Evolutionary conservation across 2,329 filamentous ascomycete genomes (phyloP).

Genomic region (Apiospora hydei): DNA sequence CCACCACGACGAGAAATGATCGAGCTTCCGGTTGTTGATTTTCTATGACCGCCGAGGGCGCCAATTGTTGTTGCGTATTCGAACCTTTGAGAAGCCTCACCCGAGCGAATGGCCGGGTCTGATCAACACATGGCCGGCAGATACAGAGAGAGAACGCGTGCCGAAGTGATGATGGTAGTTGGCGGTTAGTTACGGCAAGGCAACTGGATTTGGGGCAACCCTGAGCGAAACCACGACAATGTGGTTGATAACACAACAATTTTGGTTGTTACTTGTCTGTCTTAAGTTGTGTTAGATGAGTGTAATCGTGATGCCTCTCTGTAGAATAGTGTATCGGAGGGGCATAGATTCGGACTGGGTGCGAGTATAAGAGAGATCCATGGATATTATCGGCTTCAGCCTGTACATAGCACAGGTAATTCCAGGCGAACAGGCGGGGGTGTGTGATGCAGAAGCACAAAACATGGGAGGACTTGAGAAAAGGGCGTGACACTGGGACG

Average conservation of each 20-base stretch:
- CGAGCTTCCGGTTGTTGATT: constrained; percentile 3
- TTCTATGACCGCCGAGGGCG: not conserved
- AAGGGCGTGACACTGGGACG: not conserved
- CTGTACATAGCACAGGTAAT: not conserved
- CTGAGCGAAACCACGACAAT: not conserved
- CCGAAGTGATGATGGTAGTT: constrained; percentile 5
- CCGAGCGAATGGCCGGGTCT: constrained; percentile 8
- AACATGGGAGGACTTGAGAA: not conserved
- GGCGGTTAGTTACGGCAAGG: constrained; percentile 7
- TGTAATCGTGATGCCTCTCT: not conserved
- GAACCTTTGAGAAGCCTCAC: constrained; percentile 11
- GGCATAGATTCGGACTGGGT: not conserved
- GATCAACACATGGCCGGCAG: constrained; percentile 22
- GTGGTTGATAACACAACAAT: not conserved
- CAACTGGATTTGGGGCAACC: not conserved
- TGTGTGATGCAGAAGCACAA: constrained; percentile 1
- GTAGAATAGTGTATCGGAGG: not conserved
- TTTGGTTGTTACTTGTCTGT: not conserved
- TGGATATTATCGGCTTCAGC: not conserved
- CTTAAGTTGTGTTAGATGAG: not conserved
- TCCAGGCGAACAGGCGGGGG: constrained; percentile 8
- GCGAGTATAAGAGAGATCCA: not conserved
- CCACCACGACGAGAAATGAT: not conserved
- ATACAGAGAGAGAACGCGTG: not conserved
- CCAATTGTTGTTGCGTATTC: constrained; percentile 5